Evolutionary conservation across 768 basidiomycete species (phyloP).

Genomic region (Lentinula sp.): DNA sequence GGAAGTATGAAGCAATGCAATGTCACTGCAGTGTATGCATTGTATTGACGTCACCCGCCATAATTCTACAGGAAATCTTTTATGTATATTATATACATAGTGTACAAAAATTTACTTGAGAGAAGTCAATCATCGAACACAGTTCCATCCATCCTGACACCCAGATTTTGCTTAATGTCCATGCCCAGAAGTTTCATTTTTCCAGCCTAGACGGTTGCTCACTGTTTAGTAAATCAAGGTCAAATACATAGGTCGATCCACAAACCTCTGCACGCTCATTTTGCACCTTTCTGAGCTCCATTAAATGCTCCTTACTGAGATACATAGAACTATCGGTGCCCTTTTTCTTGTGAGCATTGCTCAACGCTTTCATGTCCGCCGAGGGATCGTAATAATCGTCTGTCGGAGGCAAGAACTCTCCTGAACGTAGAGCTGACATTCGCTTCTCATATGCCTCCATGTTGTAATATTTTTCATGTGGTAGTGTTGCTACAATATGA

Average conservation of each 20-base stretch:
- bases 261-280: constrained; percentile 77
- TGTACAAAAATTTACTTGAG: not conserved
- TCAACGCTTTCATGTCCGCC: constrained; percentile 77
- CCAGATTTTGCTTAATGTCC: constrained; percentile 80
- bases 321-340: constrained; percentile 64
- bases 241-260: constrained; percentile 4
- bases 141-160: constrained; percentile 80
- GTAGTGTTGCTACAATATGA: constrained; percentile 65
- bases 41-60: too few species aligned
- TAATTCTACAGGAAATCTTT: too few species aligned
- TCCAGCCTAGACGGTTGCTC: constrained; percentile 41
- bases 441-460: constrained; percentile 80
- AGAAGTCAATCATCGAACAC: constrained; percentile 40
- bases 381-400: constrained; percentile 76
- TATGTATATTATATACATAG: too few species aligned
- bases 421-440: constrained; percentile 80
- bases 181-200: constrained; percentile 86
- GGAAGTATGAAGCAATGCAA: too few species aligned
- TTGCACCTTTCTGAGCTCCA: constrained; percentile 78
- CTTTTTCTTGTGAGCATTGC: constrained; percentile 65
- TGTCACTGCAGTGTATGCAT: too few species aligned
- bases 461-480: constrained; percentile 93
- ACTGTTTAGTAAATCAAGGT: not conserved
- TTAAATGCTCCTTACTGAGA: constrained; percentile 71
- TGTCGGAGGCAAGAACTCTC: constrained; percentile 69